A percentile compares a stretch with the other conserved stretches of the same genome.
Evolutionary conservation across 2,329 filamentous ascomycete genomes (phyloP).

Genomic region (Fonsecaea nubica): DNA sequence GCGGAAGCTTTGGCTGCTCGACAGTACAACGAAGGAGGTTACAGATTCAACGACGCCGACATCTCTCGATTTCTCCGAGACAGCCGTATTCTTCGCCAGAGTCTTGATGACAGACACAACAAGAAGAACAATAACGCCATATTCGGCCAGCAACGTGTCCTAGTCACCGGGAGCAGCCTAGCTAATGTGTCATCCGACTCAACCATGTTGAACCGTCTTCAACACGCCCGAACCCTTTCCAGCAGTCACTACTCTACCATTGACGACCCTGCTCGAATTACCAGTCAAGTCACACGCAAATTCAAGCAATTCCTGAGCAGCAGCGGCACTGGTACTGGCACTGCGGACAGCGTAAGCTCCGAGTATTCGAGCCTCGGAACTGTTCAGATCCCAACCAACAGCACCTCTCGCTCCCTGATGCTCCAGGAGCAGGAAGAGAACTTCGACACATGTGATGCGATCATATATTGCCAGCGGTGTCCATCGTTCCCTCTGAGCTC

Average conservation of each 20-base stretch:
- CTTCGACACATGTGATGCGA: neutral
- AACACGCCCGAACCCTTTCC: neutral
- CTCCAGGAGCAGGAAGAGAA: conserved; percentile 10
- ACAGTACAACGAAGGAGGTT: conserved; percentile 13
- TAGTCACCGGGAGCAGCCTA: conserved; percentile 23
- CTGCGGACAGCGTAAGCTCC: neutral
- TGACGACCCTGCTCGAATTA: neutral
- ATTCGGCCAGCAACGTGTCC: conserved; percentile 4
- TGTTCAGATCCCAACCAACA: conserved; percentile 5
- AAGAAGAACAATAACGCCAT: neutral
- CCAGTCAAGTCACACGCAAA: neutral
- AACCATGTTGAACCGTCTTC: neutral
- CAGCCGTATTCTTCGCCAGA: conserved; percentile 9
- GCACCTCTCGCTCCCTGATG: conserved; percentile 16
- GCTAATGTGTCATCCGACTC: conserved; percentile 27
- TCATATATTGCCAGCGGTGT: conserved; percentile 7
- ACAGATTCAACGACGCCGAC: conserved; percentile 17
- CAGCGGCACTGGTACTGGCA: neutral
- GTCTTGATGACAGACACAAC: neutral
- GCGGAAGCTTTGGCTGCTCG: conserved; percentile 6
- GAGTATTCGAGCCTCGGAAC: conserved; percentile 4
- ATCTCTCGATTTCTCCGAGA: conserved; percentile 28
- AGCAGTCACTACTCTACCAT: conserved; percentile 1
- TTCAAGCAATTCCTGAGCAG: conserved; percentile 10
- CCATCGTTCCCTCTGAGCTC: conserved; percentile 25